A percentile compares a stretch with the other conserved stretches of the same genome.
Conservation (phyloP, 176 grass and related monocot species). For the Carex parvula region DNA sequence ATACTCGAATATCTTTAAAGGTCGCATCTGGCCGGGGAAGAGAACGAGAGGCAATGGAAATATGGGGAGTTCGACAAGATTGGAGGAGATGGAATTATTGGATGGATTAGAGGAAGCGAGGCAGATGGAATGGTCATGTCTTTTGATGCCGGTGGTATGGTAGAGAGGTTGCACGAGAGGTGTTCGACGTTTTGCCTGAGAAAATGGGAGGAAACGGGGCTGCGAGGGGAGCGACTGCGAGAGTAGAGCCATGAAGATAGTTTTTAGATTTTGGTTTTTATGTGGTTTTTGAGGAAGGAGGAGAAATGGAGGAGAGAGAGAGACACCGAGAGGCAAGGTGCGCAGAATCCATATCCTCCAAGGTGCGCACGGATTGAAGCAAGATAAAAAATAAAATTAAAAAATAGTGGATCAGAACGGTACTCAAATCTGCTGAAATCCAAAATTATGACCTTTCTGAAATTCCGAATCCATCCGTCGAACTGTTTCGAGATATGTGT, state of each 20-base stretch:
- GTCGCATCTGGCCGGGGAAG: constrained; percentile 70
- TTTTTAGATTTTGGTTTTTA: neutral
- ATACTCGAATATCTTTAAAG: constrained; percentile 98
- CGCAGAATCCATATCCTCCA: no score
- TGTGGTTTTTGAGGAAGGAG: neutral
- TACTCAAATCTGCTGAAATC: no score
- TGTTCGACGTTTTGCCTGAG: constrained; percentile 35
- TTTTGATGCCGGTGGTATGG: neutral
- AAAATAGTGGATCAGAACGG: no score
- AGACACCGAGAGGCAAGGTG: constrained; percentile 12
- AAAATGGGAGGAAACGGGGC: constrained; percentile 27
- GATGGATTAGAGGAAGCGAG: constrained; percentile 19
- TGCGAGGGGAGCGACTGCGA: constrained; percentile 56
- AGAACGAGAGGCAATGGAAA: constrained; percentile 94
- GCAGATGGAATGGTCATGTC: neutral
- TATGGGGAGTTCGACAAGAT: constrained; percentile 80
- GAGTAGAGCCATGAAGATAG: constrained; percentile 52
- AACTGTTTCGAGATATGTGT: no score
- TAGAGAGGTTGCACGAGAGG: constrained; percentile 32
- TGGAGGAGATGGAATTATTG: constrained; percentile 28
- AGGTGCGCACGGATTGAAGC: neutral
- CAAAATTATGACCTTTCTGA: no score
- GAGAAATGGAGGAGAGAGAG: neutral
- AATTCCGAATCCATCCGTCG: no score
- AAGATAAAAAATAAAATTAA: neutral